Percentiles rank a stretch among this genome's conserved stretches.
Conservation (phyloP, 1,284 basidiomycete species). For the Lentinula novae-zelandiae region DNA sequence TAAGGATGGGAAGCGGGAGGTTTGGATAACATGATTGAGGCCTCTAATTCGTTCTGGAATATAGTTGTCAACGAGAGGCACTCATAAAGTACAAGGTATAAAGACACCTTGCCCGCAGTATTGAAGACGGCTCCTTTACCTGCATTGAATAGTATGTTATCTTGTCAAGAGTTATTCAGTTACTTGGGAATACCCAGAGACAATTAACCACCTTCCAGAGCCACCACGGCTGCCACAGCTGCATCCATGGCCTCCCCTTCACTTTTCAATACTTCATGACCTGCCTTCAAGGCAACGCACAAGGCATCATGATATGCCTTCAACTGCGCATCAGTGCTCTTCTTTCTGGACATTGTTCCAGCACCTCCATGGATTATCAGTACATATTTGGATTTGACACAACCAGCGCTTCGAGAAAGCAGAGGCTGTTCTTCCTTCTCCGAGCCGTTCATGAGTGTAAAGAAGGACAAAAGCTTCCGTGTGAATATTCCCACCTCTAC, state of each 20-base stretch:
- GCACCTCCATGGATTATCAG: constrained; percentile 82
- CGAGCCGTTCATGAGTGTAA: background rate
- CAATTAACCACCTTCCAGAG: constrained; percentile 61
- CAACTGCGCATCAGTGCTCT: constrained; percentile 62
- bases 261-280: constrained; percentile 55
- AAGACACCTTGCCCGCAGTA: constrained; percentile 60
- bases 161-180: constrained; percentile 31
- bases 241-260: constrained; percentile 83
- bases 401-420: background rate
- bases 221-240: constrained; percentile 68
- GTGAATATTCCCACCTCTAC: background rate
- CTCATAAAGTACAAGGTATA: background rate
- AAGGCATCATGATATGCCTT: constrained; percentile 57
- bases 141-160: constrained; percentile 75
- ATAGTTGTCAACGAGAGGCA: no score
- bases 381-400: constrained; percentile 29
- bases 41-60: constrained; percentile 71
- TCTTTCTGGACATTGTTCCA: constrained; percentile 55
- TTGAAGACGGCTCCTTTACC: constrained; percentile 83
- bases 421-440: constrained; percentile 3
- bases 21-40: constrained; percentile 74
- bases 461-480: background rate
- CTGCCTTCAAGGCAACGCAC: constrained; percentile 51
- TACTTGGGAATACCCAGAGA: background rate
- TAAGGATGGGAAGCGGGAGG: constrained; percentile 62